A percentile compares a stretch with the other conserved stretches of the same genome.
These are phyloP conservation scores for Sporothrix brasiliensis DNA, from an alignment of 2,329 filamentous ascomycete genomes.

Conservation along the genomic window DNA sequence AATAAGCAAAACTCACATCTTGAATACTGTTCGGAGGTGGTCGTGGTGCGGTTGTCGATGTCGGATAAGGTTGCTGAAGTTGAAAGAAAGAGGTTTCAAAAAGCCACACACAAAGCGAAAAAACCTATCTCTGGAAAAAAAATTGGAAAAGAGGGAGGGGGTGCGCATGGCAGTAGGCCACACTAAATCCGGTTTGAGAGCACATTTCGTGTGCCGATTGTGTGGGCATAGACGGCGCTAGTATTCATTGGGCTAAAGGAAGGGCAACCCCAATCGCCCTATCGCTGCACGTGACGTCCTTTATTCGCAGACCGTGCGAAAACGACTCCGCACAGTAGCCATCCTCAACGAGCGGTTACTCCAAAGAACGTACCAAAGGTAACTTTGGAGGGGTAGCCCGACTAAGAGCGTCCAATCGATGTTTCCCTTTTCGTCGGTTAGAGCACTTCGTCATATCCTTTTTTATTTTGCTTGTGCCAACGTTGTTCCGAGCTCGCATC, in stretches of 20 bases:
- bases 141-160: slow-evolving; percentile 29
- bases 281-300: slow-evolving; percentile 29
- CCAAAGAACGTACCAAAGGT: not conserved
- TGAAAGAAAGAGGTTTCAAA: slow-evolving; percentile 27
- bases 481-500: not conserved
- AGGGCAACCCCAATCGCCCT: slow-evolving; percentile 36
- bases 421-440: slow-evolving; percentile 28
- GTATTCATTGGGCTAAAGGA: slow-evolving; percentile 30
- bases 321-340: not conserved
- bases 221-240: slow-evolving; percentile 33
- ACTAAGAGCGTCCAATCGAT: slow-evolving; percentile 26
- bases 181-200: slow-evolving; percentile 32
- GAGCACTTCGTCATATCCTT: slow-evolving; percentile 27
- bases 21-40: slow-evolving; percentile 33
- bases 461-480: slow-evolving; percentile 13
- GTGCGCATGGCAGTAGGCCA: slow-evolving; percentile 14
- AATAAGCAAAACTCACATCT: slow-evolving; percentile 34
- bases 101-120: slow-evolving; percentile 27
- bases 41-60: slow-evolving; percentile 33
- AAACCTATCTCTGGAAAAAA: slow-evolving; percentile 29
- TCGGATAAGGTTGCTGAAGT: slow-evolving; percentile 28
- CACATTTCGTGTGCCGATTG: slow-evolving; percentile 34
- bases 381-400: slow-evolving; percentile 25
- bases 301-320: slow-evolving; percentile 3
- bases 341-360: not conserved